Percentiles rank a stretch among this genome's conserved stretches.
These are phyloP conservation scores for Tylopilus cervinicoccineus DNA, from an alignment of 768 basidiomycete genomes.

Conservation along the genomic window DNA sequence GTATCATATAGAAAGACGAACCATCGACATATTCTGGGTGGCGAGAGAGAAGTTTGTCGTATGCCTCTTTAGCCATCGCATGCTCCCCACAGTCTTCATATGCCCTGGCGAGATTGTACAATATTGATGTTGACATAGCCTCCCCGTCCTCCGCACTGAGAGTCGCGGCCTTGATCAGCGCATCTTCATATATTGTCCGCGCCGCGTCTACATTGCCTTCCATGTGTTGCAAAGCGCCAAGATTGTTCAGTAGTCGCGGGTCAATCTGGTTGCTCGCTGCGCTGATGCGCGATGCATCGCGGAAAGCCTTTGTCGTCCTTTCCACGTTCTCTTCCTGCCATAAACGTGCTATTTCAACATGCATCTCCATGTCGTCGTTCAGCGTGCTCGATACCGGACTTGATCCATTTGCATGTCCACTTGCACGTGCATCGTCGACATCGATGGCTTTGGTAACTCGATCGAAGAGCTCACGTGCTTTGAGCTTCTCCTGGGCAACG, in stretches of 20 bases:
- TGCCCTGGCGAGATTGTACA: constrained; percentile 89
- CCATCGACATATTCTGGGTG: constrained; percentile 98
- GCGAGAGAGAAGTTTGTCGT: constrained; percentile 77
- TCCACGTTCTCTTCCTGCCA: constrained; percentile 84
- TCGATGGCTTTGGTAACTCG: constrained; percentile 65
- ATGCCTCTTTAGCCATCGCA: constrained; percentile 76
- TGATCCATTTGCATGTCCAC: constrained; percentile 32
- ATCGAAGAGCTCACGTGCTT: constrained; percentile 82
- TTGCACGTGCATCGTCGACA: constrained; percentile 49
- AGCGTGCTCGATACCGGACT: constrained; percentile 49
- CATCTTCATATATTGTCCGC: constrained; percentile 63
- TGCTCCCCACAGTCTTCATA: constrained; percentile 84
- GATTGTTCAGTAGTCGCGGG: constrained; percentile 74
- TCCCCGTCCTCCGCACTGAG: constrained; percentile 51
- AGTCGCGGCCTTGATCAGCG: constrained; percentile 54
- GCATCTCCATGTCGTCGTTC: constrained; percentile 79
- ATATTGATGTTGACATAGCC: constrained; percentile 71
- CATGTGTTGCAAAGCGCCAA: constrained; percentile 71
- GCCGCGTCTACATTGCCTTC: constrained; percentile 59
- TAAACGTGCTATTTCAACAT: constrained; percentile 83
- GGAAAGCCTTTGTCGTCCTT: constrained; percentile 66
- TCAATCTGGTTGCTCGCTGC: constrained; percentile 48
- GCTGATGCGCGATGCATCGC: constrained; percentile 67
- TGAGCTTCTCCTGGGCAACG: constrained; percentile 60
- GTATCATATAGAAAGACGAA: constrained; percentile 36